Percentiles rank a stretch among this genome's conserved stretches.
Conservation (phyloP, 139 green algal genomes). For the Tetraselmis chui region DNA sequence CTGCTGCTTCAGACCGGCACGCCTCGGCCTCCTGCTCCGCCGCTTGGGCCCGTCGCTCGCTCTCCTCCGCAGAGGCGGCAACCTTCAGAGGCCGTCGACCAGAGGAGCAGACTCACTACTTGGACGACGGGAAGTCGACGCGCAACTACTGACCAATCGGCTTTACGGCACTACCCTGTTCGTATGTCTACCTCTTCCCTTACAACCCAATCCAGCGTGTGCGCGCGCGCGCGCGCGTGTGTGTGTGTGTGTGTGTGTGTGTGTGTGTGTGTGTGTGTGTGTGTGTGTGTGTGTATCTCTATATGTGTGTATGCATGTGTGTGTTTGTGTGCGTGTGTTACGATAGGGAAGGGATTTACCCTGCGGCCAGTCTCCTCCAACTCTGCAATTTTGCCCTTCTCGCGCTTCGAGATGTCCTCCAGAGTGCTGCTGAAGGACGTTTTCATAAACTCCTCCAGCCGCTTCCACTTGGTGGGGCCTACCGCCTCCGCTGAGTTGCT, state of each 20-base stretch:
- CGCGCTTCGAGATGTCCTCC: neutral
- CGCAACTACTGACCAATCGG: no score
- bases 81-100: no score
- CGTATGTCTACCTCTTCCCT: no score
- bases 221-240: no score
- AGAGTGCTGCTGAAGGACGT: neutral
- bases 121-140: no score
- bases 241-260: no score
- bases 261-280: no score
- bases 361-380: neutral
- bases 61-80: neutral
- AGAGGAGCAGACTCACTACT: neutral
- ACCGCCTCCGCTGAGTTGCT: constrained; percentile 7
- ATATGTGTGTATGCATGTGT: no score
- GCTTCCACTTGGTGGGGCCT: constrained; percentile 62
- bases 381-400: neutral
- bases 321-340: no score
- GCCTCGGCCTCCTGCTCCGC: neutral
- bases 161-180: no score
- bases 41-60: neutral
- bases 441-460: constrained; percentile 49
- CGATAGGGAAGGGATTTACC: neutral
- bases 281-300: no score
- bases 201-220: no score
- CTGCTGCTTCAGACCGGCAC: neutral